Evolutionary conservation across 495 filamentous ascomycete genomes (phyloP).

Genomic region (Bombardia bombarda): DNA sequence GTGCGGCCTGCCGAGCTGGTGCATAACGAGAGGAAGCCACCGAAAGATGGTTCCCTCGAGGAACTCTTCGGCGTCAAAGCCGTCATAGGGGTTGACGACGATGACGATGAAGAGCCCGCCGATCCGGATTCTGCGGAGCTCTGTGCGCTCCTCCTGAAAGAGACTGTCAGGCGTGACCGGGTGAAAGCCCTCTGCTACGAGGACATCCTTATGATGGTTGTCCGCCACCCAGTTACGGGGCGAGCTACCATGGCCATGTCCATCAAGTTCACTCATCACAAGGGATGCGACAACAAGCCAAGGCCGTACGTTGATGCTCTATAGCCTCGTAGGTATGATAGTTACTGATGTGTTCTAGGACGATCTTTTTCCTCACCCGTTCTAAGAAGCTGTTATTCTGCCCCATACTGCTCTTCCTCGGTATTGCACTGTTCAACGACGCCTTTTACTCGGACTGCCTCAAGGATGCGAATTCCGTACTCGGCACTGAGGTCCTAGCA

Average conservation of each 20-base stretch:
- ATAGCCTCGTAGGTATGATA: background rate
- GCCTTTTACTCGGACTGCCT: slow-evolving; percentile 17
- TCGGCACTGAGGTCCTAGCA: slow-evolving; percentile 7
- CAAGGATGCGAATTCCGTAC: slow-evolving; percentile 6
- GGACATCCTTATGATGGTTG: slow-evolving; percentile 16
- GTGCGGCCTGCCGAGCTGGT: slow-evolving; percentile 9
- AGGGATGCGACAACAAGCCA: slow-evolving; percentile 16
- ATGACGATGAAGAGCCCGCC: background rate
- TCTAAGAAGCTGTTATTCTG: slow-evolving; percentile 13
- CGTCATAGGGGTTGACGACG: background rate
- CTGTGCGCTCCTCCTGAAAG: slow-evolving; percentile 1
- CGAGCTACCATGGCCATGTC: slow-evolving; percentile 15
- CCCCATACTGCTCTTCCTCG: slow-evolving; percentile 11
- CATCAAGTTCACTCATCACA: slow-evolving; percentile 19
- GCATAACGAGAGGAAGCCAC: slow-evolving; percentile 10
- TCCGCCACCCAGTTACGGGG: slow-evolving; percentile 15
- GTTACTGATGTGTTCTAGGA: slow-evolving; percentile 5
- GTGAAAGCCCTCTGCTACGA: slow-evolving; percentile 21
- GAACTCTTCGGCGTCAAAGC: slow-evolving; percentile 5
- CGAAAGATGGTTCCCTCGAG: slow-evolving; percentile 12
- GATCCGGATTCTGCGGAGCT: slow-evolving; percentile 3
- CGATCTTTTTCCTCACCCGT: slow-evolving; percentile 17
- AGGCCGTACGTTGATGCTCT: slow-evolving; percentile 15
- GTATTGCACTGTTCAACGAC: slow-evolving; percentile 10
- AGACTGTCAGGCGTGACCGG: slow-evolving; percentile 4